Conservation (phyloP, 345 rosid genomes). For the Eucalyptus viminalis region DNA sequence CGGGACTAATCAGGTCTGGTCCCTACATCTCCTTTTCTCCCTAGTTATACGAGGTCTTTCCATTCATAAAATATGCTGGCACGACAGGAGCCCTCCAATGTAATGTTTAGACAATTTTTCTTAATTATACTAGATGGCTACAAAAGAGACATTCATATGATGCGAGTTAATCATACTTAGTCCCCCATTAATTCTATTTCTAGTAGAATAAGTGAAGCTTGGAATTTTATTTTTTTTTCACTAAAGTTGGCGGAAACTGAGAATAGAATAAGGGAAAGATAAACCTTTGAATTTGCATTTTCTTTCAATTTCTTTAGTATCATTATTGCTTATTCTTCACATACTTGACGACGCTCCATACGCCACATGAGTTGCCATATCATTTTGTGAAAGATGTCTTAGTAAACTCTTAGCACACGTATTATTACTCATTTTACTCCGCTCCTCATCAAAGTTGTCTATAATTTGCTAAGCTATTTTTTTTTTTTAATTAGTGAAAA, state of each 20-base stretch:
- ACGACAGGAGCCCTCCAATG: neutral
- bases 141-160: neutral
- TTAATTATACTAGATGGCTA: neutral
- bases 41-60: neutral
- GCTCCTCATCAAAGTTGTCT: neutral
- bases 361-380: neutral
- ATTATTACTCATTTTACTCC: neutral
- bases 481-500: neutral
- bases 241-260: neutral
- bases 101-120: neutral
- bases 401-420: neutral
- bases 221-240: too few species aligned
- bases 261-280: neutral
- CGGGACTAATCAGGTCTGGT: fast-evolving
- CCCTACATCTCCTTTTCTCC: neutral
- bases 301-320: neutral
- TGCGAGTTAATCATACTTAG: neutral
- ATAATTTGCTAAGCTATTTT: too few species aligned
- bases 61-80: neutral
- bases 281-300: neutral
- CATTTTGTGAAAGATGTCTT: neutral
- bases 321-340: neutral
- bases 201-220: neutral
- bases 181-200: neutral
- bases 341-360: fast-evolving